Base-by-base conservation (phyloP, 257 asterid genomes). In the Ajuga chamaepitys region DNA sequence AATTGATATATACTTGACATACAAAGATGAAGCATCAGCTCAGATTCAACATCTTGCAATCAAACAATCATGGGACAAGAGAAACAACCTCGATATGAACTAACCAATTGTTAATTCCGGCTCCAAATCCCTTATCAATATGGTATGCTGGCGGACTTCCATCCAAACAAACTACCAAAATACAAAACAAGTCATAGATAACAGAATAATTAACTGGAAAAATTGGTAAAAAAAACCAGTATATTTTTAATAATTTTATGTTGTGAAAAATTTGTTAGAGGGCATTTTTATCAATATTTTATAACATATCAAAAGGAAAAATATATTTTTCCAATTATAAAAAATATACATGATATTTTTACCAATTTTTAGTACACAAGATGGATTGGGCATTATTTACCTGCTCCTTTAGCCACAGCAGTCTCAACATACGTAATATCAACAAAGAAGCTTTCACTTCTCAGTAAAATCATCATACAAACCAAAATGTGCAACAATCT, bases 71-170 rank as follows among this genome's bases (percentile, higher is more conserved):
- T 7, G 4, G 21, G 59, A 56, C 5, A 48, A 66, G 35, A 64
- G 54, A 21, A 50, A 48, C 42, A 62, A 83, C 88, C 88, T 77
- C 82, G 22, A 83, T 20, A 60, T 75, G 78, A 67, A 83, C 58
- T 62, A 83, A 55, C 88, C 88, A 83, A 35, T 78, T 83, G 77
- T 83, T 73, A 52, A 72, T 70, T 70, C 88, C 88, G 6, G 75
- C 76, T 40, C 88, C 88, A 67, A 47, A 80, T 34, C 88, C 88
- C 51, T 67, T 67, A 14, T 78, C 78, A 48, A 83, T 25, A 64
- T 80, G 81, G 68, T 83, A 83, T 6, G 88, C 88, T 34, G 88
- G 84, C 56, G 88, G 80, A 66, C 86, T 83, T 70, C 88, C 88
- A 58, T 83, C 88, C 72, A 83, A 63, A 62, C 88, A 83, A 50